These are phyloP conservation scores for Salix exigua DNA, from an alignment of 345 rosid species.

Conservation along the genomic window DNA sequence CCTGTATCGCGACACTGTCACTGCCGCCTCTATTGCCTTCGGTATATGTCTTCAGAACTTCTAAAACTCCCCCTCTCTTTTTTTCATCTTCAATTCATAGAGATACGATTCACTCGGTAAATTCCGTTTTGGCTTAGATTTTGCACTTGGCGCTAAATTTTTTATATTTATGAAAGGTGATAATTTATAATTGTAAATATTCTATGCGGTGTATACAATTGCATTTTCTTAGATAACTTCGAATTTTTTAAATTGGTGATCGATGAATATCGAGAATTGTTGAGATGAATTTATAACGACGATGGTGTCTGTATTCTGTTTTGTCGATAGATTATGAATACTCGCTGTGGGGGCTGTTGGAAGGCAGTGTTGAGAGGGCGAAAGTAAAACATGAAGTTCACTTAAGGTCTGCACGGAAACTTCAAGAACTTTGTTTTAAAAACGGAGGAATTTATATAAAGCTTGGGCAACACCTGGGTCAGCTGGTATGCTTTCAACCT, in stretches of 20 bases:
- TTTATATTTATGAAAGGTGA: background rate
- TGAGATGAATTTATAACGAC: background rate
- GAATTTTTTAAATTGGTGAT: background rate
- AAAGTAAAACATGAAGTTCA: constrained; percentile 85
- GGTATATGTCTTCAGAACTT: constrained; percentile 36
- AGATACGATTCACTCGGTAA: background rate
- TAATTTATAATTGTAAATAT: too few relatives aligned
- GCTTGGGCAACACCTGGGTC: constrained; percentile 94
- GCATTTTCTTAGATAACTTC: background rate
- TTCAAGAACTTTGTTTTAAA: constrained; percentile 80
- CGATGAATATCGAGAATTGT: background rate
- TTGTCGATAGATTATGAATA: constrained; percentile 66
- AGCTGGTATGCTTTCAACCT: constrained; percentile 52
- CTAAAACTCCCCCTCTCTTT: background rate
- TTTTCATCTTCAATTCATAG: background rate
- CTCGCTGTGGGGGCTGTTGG: constrained; percentile 75
- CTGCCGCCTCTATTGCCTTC: constrained; percentile 82
- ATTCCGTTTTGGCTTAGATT: background rate
- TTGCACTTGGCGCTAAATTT: background rate
- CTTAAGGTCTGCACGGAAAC: constrained; percentile 81
- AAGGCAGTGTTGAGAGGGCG: constrained; percentile 67
- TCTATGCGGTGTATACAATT: background rate
- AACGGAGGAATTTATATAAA: constrained; percentile 94
- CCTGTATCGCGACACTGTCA: constrained; percentile 57
- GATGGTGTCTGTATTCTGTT: background rate